These are phyloP conservation scores for Fagopyrum esculentum DNA, from an alignment of 148 eudicot genomes.

Conservation along the genomic window DNA sequence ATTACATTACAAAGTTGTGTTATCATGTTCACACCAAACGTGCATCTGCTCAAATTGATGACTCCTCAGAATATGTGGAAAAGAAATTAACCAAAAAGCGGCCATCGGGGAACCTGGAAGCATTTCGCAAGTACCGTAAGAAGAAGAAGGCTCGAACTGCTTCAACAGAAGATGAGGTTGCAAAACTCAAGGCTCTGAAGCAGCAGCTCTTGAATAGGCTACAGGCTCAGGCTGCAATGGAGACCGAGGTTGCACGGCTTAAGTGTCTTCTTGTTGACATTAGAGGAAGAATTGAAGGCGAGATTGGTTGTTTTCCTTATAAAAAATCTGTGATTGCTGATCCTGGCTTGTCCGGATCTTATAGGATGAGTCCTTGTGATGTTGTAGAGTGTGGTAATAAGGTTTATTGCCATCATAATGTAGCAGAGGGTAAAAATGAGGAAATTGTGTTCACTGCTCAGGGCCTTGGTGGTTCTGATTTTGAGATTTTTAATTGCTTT, in stretches of 20 bases:
- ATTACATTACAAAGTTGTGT: too few relatives aligned
- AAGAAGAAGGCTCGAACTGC: slow-evolving; percentile 58
- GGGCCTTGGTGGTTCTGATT: background rate
- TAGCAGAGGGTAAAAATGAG: background rate
- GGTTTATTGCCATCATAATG: too few relatives aligned
- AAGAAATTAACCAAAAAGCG: slow-evolving; percentile 21
- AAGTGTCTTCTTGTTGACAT: too few relatives aligned
- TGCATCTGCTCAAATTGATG: background rate
- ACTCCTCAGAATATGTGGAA: background rate
- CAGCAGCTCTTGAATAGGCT: slow-evolving; percentile 51
- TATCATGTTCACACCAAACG: background rate
- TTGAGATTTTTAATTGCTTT: slow-evolving; percentile 2
- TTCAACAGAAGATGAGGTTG: slow-evolving; percentile 51
- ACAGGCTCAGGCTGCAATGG: slow-evolving; percentile 40
- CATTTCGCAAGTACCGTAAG: slow-evolving; percentile 55
- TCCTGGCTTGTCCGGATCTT: too few relatives aligned
- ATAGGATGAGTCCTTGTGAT: too few relatives aligned
- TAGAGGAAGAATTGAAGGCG: too few relatives aligned
- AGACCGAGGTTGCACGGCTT: too few relatives aligned
- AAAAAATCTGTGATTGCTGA: too few relatives aligned
- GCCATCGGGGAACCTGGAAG: slow-evolving; percentile 47
- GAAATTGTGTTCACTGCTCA: background rate
- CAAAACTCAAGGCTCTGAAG: slow-evolving; percentile 41
- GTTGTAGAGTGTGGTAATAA: too few relatives aligned
- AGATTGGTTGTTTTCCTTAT: too few relatives aligned